These are phyloP conservation scores for Biscogniauxia mediterranea DNA, from an alignment of 2,329 filamentous ascomycete species.

Conservation along the genomic window DNA sequence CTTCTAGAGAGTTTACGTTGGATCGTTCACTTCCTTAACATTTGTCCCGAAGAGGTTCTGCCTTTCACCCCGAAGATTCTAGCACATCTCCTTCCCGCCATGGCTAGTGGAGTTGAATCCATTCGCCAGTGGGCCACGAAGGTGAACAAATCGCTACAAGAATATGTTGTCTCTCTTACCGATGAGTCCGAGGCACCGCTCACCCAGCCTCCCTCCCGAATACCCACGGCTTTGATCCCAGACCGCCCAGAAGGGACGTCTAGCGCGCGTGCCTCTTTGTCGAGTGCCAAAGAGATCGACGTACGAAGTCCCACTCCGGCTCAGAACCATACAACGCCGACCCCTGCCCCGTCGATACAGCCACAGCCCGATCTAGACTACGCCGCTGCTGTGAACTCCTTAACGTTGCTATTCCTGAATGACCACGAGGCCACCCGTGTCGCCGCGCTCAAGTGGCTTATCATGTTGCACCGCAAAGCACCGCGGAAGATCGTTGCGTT, in stretches of 20 bases:
- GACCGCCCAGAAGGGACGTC: conserved; percentile 47
- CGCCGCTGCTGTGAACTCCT: conserved; percentile 85
- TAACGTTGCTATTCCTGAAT: conserved; percentile 91
- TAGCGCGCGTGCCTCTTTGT: conserved; percentile 51
- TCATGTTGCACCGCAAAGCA: conserved; percentile 96
- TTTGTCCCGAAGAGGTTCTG: conserved; percentile 93
- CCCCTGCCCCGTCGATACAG: conserved; percentile 41
- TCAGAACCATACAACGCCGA: conserved; percentile 46
- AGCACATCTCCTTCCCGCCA: conserved; percentile 86
- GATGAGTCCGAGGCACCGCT: conserved; percentile 57
- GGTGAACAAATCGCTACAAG: conserved; percentile 88
- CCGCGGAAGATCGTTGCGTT: conserved; percentile 91
- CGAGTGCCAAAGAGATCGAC: conserved; percentile 54
- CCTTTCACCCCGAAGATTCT: conserved; percentile 91
- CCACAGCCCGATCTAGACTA: conserved; percentile 82
- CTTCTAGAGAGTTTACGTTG: conserved; percentile 87
- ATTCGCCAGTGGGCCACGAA: conserved; percentile 85
- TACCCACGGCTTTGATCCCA: conserved; percentile 38
- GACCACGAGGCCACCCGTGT: conserved; percentile 96
- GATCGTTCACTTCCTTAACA: conserved; percentile 96
- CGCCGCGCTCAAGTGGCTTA: conserved; percentile 90
- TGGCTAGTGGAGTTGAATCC: conserved; percentile 86
- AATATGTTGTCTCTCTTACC: conserved; percentile 88
- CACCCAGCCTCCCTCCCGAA: conserved; percentile 39
- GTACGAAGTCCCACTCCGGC: conserved; percentile 50